Evolutionary conservation across 441 rosid species (phyloP), one percentile per base, ranked within the genome.

Genomic region (Adansonia gregorii): DNA sequence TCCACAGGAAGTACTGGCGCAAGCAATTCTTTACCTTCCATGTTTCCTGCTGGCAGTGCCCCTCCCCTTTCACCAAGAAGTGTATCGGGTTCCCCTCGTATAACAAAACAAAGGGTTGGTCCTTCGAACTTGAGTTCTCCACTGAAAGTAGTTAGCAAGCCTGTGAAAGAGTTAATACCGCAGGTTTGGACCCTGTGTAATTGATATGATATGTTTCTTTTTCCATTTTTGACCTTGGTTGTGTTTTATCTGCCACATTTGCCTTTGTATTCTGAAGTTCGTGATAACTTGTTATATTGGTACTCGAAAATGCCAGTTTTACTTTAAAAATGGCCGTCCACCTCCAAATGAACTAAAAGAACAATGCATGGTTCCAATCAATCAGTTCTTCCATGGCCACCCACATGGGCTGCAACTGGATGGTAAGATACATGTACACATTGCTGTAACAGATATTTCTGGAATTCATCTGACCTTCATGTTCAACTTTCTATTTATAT

Each of bases 31-130:
- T 75, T 96, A 72, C 98, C 99, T 17, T 96, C 98, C 46, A 91
- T 96, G 92, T 96, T 96, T 87, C 94, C 95, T 78, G 93, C 92
- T 61, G 98, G 97, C 55, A 92, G 94, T 80, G 90, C 94, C 7
- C 99, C 99, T 73, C 99, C 98, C 4, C 99, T 96, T 79, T 96
- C 99, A 39, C 98, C 99, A 4, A 88, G 98, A 76, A 96, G 96
- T 82, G 73, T 88, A 4, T 82, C 94, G 41, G 95, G 97, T 67
- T 96, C 99, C 15, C 99, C 99, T 54, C 97, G 99, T 72, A 78
- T 86, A 55, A 85, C 79, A 15, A 96, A 87, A 77, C 98, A 84
- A 69, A 88, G 98, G 82, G 83, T 79, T 69, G 96, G 91, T 65
- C 97, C 83, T 61, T 96, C 99, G 72, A 87, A 92, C 82, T 86